These are phyloP conservation scores for Chrysopogon serrulatus DNA, from an alignment of 176 grass and related monocot species.

Conservation along the genomic window DNA sequence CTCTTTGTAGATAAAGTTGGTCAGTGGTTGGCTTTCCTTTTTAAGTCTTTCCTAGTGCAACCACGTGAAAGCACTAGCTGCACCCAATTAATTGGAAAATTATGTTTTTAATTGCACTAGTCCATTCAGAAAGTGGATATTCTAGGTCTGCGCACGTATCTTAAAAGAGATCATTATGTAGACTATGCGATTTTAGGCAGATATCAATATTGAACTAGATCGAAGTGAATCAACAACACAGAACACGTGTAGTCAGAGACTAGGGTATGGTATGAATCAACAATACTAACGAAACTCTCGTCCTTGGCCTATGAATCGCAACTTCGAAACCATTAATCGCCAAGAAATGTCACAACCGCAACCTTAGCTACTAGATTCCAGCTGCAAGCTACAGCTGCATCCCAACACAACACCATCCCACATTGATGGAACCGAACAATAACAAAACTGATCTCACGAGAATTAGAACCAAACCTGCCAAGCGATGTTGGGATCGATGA, in stretches of 20 bases:
- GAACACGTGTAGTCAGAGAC: neutral
- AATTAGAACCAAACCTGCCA: slow-evolving; percentile 47
- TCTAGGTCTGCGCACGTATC: neutral
- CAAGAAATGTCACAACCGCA: neutral
- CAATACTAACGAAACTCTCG: slow-evolving; percentile 50
- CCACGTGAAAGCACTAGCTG: neutral
- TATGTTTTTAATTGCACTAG: neutral
- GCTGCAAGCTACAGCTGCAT: neutral
- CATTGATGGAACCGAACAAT: neutral
- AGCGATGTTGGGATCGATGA: slow-evolving; percentile 81
- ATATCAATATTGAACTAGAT: neutral
- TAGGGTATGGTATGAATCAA: neutral
- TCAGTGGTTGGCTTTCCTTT: neutral
- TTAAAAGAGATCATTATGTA: neutral
- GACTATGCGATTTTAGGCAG: neutral
- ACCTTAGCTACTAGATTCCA: neutral
- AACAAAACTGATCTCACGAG: no score
- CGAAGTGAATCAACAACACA: neutral
- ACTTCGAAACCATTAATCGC: neutral
- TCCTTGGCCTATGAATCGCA: slow-evolving; percentile 48
- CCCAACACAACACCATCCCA: neutral
- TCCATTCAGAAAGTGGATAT: neutral
- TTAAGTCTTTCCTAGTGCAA: neutral
- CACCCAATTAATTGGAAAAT: neutral
- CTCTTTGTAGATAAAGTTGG: neutral